Conservation (phyloP, 805 yeast genomes). For the Nakazawaea wickerhamii region DNA sequence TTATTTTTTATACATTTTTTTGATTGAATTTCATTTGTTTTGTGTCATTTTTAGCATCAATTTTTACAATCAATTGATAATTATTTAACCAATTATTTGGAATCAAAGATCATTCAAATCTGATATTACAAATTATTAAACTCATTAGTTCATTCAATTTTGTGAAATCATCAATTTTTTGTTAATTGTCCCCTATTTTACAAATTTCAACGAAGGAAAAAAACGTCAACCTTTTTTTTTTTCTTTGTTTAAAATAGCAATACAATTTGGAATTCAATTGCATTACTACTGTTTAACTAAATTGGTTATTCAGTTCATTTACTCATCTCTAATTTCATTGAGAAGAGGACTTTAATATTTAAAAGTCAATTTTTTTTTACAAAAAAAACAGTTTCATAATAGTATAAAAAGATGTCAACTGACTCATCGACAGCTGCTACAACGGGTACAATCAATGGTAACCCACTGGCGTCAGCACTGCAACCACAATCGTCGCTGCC, state of each 20-base stretch:
- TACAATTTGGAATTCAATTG: not conserved
- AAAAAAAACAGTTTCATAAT: not conserved
- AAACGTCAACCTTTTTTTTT: slow-evolving; percentile 1
- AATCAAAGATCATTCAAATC: too few species aligned
- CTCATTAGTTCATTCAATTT: too few species aligned
- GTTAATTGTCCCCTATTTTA: not conserved
- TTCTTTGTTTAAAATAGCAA: not conserved
- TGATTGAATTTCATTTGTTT: not conserved
- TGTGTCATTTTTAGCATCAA: not conserved
- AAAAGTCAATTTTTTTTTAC: too few species aligned
- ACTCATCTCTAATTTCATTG: too few species aligned
- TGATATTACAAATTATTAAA: too few species aligned
- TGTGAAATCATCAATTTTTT: not conserved
- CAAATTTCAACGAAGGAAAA: not conserved
- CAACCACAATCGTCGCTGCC: not conserved
- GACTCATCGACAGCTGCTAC: slow-evolving; percentile 4
- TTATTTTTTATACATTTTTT: not conserved
- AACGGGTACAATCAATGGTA: not conserved
- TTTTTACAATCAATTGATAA: too few species aligned
- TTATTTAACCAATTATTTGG: too few species aligned
- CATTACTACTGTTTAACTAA: not conserved
- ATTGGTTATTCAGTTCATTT: not conserved
- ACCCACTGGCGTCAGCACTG: not conserved
- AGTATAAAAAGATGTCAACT: not conserved
- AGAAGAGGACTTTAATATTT: too few species aligned